Conservation (phyloP, 139 green algal species). For the Chlamydomonas eustigma region DNA sequence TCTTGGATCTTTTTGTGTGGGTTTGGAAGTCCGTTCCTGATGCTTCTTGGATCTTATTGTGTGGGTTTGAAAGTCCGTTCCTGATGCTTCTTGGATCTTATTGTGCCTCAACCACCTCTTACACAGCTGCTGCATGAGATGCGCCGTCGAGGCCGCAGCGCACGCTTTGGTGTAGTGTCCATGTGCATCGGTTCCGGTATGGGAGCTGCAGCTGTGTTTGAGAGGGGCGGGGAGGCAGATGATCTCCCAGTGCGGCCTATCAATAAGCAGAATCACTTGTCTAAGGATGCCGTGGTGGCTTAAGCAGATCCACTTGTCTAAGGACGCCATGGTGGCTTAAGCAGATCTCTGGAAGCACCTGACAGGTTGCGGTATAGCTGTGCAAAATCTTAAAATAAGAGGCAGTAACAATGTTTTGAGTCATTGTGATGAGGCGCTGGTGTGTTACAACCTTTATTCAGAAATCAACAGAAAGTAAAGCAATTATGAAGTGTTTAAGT, state of each 20-base stretch:
- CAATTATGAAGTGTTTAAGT: no score
- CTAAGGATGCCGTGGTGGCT: constrained; percentile 1
- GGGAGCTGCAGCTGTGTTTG: constrained; percentile 89
- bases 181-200: constrained; percentile 99
- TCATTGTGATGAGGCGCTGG: no score
- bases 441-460: no score
- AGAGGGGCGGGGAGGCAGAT: constrained; percentile 49
- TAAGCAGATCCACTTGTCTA: constrained; percentile 6
- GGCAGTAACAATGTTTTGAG: no score
- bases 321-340: background rate
- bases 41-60: background rate
- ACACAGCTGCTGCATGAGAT: constrained; percentile 89
- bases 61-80: no score
- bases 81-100: no score
- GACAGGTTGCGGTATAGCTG: no score
- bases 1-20: no score
- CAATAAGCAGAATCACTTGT: constrained; percentile 4
- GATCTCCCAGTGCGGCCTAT: background rate
- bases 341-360: background rate
- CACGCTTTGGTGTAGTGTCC: constrained; percentile 91
- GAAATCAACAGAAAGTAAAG: no score
- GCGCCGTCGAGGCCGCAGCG: constrained; percentile 67
- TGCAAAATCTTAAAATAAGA: no score
- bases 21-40: no score
- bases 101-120: background rate